Conservation (phyloP, 2,329 filamentous ascomycete genomes). For the Davidsoniella eucalypti region DNA sequence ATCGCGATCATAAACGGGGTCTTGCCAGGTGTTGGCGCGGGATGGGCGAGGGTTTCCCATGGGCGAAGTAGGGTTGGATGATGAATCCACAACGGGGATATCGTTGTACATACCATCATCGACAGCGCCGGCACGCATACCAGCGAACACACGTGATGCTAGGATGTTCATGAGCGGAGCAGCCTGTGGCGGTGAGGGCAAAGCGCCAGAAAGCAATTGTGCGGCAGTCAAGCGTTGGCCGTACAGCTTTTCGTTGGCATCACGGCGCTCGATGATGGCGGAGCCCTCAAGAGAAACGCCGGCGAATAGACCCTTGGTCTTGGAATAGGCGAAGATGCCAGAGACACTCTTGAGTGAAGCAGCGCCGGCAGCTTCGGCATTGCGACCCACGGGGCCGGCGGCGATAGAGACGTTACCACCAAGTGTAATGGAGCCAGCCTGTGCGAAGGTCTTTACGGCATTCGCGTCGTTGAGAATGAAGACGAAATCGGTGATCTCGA, state of each 20-base stretch:
- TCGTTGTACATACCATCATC: slow-evolving; percentile 81
- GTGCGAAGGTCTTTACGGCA: slow-evolving; percentile 86
- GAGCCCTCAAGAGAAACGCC: slow-evolving; percentile 89
- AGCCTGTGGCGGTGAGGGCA: slow-evolving; percentile 65
- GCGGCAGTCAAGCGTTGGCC: slow-evolving; percentile 63
- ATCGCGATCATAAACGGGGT: slow-evolving; percentile 49
- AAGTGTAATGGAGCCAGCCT: slow-evolving; percentile 77
- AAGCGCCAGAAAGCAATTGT: slow-evolving; percentile 63
- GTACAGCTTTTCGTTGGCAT: slow-evolving; percentile 95
- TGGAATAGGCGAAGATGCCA: slow-evolving; percentile 91
- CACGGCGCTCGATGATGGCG: slow-evolving; percentile 81
- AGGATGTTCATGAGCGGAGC: slow-evolving; percentile 72
- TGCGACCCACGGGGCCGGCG: slow-evolving; percentile 81
- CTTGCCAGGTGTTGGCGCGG: slow-evolving; percentile 56
- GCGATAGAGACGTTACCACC: slow-evolving; percentile 95
- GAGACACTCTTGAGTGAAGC: slow-evolving; percentile 80
- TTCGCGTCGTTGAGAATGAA: slow-evolving; percentile 89
- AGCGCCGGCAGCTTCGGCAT: slow-evolving; percentile 88
- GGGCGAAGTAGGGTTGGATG: background rate
- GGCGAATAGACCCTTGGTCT: slow-evolving; percentile 93
- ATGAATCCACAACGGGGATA: slow-evolving; percentile 64
- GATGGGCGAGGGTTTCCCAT: slow-evolving; percentile 39
- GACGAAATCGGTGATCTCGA: slow-evolving; percentile 86
- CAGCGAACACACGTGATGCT: slow-evolving; percentile 70
- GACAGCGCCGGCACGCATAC: slow-evolving; percentile 30